phyloP scores from a whole-genome alignment of 345 rosid genomes.

The Conringia planisiliqua region DNA sequence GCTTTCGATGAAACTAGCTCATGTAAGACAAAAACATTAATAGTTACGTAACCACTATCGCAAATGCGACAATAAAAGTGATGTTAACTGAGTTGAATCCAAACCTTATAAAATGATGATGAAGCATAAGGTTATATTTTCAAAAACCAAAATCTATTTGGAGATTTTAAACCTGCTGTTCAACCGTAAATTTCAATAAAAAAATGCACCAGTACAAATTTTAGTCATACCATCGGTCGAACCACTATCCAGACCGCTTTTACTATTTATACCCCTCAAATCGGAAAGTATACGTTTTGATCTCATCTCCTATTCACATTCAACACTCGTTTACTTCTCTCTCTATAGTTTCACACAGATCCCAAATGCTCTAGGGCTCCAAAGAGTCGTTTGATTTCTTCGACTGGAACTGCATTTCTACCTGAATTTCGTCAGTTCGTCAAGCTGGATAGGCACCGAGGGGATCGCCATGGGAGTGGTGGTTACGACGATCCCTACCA shows the following conservation, averaged over 20 bases:
- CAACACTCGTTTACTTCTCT: not conserved
- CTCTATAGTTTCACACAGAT: not conserved
- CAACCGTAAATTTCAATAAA: too few species aligned
- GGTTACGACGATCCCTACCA: constrained; percentile 40
- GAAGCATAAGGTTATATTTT: too few species aligned
- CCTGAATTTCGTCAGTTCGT: not conserved
- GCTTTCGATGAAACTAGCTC: not conserved
- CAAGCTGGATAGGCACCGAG: constrained; percentile 80
- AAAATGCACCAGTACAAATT: too few species aligned
- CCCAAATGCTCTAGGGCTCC: constrained; percentile 35
- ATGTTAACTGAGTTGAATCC: not conserved
- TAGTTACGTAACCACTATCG: not conserved
- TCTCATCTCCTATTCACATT: not conserved
- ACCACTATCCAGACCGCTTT: not conserved
- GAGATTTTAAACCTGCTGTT: too few species aligned
- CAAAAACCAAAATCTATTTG: too few species aligned
- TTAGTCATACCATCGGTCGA: not conserved
- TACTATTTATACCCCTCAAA: not conserved
- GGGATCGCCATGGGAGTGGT: constrained; percentile 54
- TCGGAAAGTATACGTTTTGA: not conserved
- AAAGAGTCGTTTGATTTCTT: not conserved
- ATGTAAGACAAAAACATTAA: not conserved
- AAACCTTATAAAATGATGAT: not conserved
- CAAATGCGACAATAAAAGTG: not conserved
- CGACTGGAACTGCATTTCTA: not conserved